phyloP scores from a whole-genome alignment of 106 monocot species.

The Chionographis japonica region DNA sequence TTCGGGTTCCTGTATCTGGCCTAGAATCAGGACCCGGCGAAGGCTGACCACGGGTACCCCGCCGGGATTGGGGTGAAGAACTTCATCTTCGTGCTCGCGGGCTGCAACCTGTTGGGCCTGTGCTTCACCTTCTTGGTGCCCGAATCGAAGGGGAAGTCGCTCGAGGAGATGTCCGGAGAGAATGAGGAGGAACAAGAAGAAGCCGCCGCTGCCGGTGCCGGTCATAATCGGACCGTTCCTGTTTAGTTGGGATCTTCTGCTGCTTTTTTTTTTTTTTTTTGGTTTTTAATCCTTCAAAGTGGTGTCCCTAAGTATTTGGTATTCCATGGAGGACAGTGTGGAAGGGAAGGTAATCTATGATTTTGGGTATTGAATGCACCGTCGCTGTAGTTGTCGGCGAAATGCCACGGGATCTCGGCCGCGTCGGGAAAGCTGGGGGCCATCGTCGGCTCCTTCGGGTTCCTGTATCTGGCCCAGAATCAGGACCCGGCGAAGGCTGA shows the following conservation, averaged over 20 bases:
- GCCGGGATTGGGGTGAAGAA: conserved; percentile 51
- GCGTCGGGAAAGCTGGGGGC: conserved; percentile 59
- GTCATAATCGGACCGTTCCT: too few relatives aligned
- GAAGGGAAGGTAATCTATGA: too few relatives aligned
- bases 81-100: conserved; percentile 50
- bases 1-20: conserved; percentile 51
- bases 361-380: too few relatives aligned
- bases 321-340: too few relatives aligned
- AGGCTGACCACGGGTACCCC: conserved; percentile 43
- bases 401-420: conserved; percentile 83
- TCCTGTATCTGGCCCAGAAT: conserved; percentile 49
- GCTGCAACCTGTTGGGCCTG: conserved; percentile 38
- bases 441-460: conserved; percentile 45
- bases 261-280: too few relatives aligned
- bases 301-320: too few relatives aligned
- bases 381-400: too few relatives aligned
- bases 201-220: background rate
- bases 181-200: background rate
- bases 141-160: conserved; percentile 51
- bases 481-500: conserved; percentile 29
- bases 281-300: too few relatives aligned
- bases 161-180: conserved; percentile 47
- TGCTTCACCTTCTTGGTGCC: conserved; percentile 45
- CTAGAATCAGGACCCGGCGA: conserved; percentile 31
- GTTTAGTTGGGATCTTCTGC: too few relatives aligned